These are phyloP conservation scores for Helicostylum pulchrum DNA, from an alignment of 192 early-diverging fungal genomes.

Conservation along the genomic window DNA sequence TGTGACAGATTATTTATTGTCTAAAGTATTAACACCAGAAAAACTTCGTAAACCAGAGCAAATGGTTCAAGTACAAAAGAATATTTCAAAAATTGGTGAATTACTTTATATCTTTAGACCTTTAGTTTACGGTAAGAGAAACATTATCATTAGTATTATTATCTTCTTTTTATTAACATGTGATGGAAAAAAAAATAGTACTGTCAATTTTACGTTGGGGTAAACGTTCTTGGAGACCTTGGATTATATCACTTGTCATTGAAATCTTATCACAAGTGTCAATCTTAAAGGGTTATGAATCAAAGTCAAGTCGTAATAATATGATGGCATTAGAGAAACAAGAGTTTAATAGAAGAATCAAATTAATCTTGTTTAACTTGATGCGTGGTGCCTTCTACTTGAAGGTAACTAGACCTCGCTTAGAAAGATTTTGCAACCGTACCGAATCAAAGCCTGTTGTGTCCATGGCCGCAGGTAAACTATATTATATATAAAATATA, in stretches of 20 bases:
- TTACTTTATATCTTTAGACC: slow-evolving; percentile 82
- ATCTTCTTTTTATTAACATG: not conserved
- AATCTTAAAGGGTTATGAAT: slow-evolving; percentile 27
- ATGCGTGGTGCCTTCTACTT: slow-evolving; percentile 84
- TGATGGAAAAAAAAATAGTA: slow-evolving; percentile 41
- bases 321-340: slow-evolving; percentile 72
- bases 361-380: slow-evolving; percentile 77
- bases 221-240: slow-evolving; percentile 74
- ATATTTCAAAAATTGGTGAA: slow-evolving; percentile 61
- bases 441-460: slow-evolving; percentile 74
- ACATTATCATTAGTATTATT: not conserved
- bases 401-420: slow-evolving; percentile 63
- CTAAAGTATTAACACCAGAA: slow-evolving; percentile 59
- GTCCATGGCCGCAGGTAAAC: slow-evolving; percentile 64
- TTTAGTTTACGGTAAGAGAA: slow-evolving; percentile 69
- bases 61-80: slow-evolving; percentile 56
- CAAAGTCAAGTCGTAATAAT: slow-evolving; percentile 1
- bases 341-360: slow-evolving; percentile 70
- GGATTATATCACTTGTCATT: slow-evolving; percentile 73
- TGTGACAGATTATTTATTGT: slow-evolving; percentile 53
- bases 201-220: slow-evolving; percentile 75
- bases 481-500: not conserved
- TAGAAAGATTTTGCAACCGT: slow-evolving; percentile 62
- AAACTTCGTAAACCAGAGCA: slow-evolving; percentile 62
- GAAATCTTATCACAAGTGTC: slow-evolving; percentile 58